phyloP scores from a whole-genome alignment of 495 filamentous ascomycete genomes.

The Usnea hakonensis region DNA sequence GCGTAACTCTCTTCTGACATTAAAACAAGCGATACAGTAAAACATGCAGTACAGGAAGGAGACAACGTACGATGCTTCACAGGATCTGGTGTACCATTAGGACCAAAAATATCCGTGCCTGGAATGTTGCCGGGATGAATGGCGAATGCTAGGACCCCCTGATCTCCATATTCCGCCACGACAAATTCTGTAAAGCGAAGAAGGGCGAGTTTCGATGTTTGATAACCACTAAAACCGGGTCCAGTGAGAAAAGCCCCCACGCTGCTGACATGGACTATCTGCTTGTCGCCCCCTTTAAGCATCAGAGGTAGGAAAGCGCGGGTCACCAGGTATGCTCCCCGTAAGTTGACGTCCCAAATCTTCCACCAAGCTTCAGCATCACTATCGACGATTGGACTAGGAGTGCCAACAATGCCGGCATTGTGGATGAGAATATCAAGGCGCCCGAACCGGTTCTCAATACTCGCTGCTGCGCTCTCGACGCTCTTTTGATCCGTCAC shows the following conservation, averaged over 20 bases:
- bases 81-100: constrained; percentile 9
- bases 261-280: constrained; percentile 32
- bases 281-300: constrained; percentile 30
- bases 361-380: constrained; percentile 36
- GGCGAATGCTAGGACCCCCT: constrained; percentile 35
- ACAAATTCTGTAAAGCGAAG: constrained; percentile 39
- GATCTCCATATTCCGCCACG: constrained; percentile 32
- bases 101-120: constrained; percentile 30
- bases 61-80: constrained; percentile 5
- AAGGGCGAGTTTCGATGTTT: constrained; percentile 35
- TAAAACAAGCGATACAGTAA: not conserved
- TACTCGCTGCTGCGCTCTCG: constrained; percentile 32
- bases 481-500: constrained; percentile 35
- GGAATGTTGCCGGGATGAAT: constrained; percentile 41
- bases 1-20: not conserved
- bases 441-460: constrained; percentile 34
- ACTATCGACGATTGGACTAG: constrained; percentile 23
- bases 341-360: constrained; percentile 38
- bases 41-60: no score
- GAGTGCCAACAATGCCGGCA: constrained; percentile 29
- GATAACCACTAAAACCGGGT: constrained; percentile 32
- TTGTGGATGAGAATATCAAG: constrained; percentile 49
- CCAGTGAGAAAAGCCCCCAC: constrained; percentile 26
- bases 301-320: constrained; percentile 39
- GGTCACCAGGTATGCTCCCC: constrained; percentile 36